These are phyloP conservation scores for Atkinsonella texensis DNA, from an alignment of 2,329 filamentous ascomycete genomes.

Conservation along the genomic window DNA sequence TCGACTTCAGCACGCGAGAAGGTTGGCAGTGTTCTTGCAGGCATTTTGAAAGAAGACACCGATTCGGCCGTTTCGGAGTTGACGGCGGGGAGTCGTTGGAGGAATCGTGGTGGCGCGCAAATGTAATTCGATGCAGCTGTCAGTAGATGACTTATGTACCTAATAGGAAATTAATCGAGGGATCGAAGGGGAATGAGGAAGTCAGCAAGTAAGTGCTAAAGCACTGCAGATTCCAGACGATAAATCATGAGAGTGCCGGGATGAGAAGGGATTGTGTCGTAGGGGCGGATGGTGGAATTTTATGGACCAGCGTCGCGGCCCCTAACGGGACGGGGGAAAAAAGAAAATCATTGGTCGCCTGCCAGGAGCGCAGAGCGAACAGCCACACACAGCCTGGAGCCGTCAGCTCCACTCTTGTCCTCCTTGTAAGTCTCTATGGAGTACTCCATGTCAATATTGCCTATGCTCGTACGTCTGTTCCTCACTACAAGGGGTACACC, in stretches of 20 bases:
- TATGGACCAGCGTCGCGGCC: not conserved
- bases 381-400: no score
- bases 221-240: not conserved
- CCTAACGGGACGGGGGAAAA: not conserved
- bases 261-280: not conserved
- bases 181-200: not conserved
- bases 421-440: no score
- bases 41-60: conserved; percentile 41
- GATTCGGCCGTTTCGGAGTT: not conserved
- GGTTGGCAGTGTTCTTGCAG: conserved; percentile 68
- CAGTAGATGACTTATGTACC: no score
- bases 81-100: not conserved
- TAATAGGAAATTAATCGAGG: not conserved
- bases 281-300: conserved; percentile 1
- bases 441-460: no score
- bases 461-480: no score
- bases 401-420: no score
- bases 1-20: conserved; percentile 72
- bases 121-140: not conserved
- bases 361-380: not conserved
- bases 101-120: not conserved
- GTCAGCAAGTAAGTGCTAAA: not conserved
- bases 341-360: not conserved
- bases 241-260: not conserved
- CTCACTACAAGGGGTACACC: no score